These are phyloP conservation scores for Botryotinia calthae DNA, from an alignment of 2,329 filamentous ascomycete species.

Conservation along the genomic window DNA sequence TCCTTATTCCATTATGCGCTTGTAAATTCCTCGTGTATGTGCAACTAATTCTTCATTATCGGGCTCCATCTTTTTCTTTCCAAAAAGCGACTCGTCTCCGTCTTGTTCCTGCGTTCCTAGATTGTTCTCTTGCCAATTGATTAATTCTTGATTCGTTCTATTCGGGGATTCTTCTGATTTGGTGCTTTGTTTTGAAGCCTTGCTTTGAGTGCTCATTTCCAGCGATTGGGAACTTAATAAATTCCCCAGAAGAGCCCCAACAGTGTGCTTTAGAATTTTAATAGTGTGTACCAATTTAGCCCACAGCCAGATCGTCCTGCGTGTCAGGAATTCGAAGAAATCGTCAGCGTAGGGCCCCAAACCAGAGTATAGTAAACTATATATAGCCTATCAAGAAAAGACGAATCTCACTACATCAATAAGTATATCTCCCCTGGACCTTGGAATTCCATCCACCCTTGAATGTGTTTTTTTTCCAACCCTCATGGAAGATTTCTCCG, in stretches of 20 bases:
- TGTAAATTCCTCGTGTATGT: background rate
- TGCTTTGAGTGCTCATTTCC: background rate
- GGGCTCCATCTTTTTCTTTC: background rate
- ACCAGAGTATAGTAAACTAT: background rate
- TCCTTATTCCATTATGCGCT: background rate
- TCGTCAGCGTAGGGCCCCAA: background rate
- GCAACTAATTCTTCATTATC: background rate
- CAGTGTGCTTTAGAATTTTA: background rate
- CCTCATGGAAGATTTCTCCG: too few relatives aligned
- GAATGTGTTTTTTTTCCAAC: too few relatives aligned
- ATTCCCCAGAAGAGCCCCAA: background rate
- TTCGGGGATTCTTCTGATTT: too few relatives aligned
- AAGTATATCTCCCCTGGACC: too few relatives aligned
- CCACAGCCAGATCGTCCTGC: background rate
- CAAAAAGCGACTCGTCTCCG: background rate
- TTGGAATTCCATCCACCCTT: accelerated
- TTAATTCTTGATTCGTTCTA: background rate
- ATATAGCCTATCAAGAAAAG: background rate
- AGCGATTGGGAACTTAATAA: accelerated
- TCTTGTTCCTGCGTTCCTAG: accelerated
- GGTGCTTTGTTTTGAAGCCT: background rate
- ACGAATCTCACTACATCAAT: background rate
- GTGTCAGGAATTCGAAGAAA: background rate
- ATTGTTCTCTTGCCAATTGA: background rate
- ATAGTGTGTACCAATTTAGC: too few relatives aligned